Percentiles rank a stretch among this genome's conserved stretches.
Evolutionary conservation across 257 asterid species (phyloP).

Genomic region (Oldenlandia corymbosa): DNA sequence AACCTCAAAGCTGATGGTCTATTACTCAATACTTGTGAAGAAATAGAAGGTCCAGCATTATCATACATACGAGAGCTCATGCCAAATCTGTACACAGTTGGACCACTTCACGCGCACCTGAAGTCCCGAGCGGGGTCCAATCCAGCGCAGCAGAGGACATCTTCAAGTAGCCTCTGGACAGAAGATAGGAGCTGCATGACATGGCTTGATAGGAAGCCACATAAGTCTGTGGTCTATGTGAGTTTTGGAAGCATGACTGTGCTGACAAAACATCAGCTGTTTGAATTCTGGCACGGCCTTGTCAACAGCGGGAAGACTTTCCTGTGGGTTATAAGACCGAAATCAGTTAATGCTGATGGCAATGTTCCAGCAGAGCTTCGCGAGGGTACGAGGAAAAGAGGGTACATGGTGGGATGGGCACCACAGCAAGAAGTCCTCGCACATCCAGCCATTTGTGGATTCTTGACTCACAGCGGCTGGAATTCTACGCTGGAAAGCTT

Average conservation of each 20-base stretch:
- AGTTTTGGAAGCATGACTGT: constrained; percentile 28
- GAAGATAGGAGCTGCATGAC: constrained; percentile 24
- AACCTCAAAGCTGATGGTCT: constrained; percentile 19
- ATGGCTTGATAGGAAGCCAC: constrained; percentile 26
- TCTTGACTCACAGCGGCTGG: constrained; percentile 29
- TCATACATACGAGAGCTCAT: constrained; percentile 18
- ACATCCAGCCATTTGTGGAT: constrained; percentile 26
- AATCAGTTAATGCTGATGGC: constrained; percentile 4
- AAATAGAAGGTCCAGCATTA: constrained; percentile 27
- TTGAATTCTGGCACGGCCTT: constrained; percentile 33
- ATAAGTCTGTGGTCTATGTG: constrained; percentile 28
- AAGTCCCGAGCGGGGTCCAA: constrained; percentile 16
- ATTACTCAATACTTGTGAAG: constrained; percentile 29
- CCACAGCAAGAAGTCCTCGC: constrained; percentile 29
- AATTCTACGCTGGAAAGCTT: constrained; percentile 25
- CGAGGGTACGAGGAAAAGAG: constrained; percentile 21
- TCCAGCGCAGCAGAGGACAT: not conserved
- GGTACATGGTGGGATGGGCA: constrained; percentile 29
- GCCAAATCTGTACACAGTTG: constrained; percentile 26
- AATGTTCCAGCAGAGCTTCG: constrained; percentile 12
- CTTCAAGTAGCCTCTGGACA: constrained; percentile 11
- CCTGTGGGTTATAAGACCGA: constrained; percentile 25
- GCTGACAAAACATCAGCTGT: constrained; percentile 14
- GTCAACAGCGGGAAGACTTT: constrained; percentile 29
- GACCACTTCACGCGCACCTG: constrained; percentile 26